These are phyloP conservation scores for Rhodotorula sp. DNA, from an alignment of 1,284 basidiomycete genomes.

Conservation along the genomic window DNA sequence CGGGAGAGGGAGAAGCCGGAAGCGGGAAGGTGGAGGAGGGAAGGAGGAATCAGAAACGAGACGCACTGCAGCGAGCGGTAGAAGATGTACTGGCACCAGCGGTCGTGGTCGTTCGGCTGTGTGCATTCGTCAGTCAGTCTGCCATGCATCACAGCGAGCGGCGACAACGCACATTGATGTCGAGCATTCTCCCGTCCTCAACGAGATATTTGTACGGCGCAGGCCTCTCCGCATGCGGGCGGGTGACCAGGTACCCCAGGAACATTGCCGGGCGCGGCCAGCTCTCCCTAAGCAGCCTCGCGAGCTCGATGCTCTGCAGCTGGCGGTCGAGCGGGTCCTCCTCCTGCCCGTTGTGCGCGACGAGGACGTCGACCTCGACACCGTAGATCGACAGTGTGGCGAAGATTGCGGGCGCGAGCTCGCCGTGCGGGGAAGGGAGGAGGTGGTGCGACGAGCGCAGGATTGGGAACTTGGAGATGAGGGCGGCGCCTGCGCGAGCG, in stretches of 20 bases:
- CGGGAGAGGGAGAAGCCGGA: not conserved
- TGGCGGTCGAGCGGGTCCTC: slow-evolving; percentile 86
- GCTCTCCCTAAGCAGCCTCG: slow-evolving; percentile 71
- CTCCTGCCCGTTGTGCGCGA: slow-evolving; percentile 93
- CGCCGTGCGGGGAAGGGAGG: slow-evolving; percentile 80
- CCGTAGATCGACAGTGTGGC: slow-evolving; percentile 84
- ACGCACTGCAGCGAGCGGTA: slow-evolving; percentile 70
- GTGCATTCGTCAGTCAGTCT: not conserved
- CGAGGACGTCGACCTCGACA: slow-evolving; percentile 74
- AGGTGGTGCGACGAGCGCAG: slow-evolving; percentile 85
- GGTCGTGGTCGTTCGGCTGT: slow-evolving; percentile 49
- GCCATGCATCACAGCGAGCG: no score
- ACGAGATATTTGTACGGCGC: slow-evolving; percentile 79
- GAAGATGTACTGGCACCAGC: slow-evolving; percentile 81
- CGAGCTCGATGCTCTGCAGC: slow-evolving; percentile 79
- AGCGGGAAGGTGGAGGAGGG: slow-evolving; percentile 62
- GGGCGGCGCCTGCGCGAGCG: slow-evolving; percentile 58
- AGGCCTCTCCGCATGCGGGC: slow-evolving; percentile 70
- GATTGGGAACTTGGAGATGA: slow-evolving; percentile 91
- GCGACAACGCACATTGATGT: slow-evolving; percentile 55
- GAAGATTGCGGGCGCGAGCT: slow-evolving; percentile 89
- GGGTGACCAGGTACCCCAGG: slow-evolving; percentile 72
- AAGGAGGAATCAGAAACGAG: slow-evolving; percentile 65
- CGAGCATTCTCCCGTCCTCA: slow-evolving; percentile 53
- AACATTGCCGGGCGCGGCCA: slow-evolving; percentile 80